A percentile compares a stretch with the other conserved stretches of the same genome.
These are phyloP conservation scores for Diplodia seriata DNA, from an alignment of 2,329 filamentous ascomycete species.

Conservation along the genomic window DNA sequence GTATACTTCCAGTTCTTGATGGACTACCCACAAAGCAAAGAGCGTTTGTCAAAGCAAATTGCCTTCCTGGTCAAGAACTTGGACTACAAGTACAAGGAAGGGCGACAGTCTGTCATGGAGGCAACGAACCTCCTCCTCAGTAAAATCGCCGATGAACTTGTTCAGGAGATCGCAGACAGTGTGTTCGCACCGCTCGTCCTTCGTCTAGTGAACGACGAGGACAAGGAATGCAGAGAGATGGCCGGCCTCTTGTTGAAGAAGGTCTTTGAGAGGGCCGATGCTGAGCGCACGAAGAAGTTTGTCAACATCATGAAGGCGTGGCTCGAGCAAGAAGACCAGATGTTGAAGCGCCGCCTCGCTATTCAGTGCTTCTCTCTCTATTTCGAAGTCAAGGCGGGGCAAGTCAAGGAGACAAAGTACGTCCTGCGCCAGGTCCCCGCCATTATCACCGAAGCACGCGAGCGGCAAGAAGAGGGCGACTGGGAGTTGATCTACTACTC, in stretches of 20 bases:
- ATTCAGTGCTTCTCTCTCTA: conserved; percentile 84
- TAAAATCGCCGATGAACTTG: conserved; percentile 81
- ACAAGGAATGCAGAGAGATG: conserved; percentile 81
- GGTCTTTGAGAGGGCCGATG: conserved; percentile 79
- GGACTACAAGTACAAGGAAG: conserved; percentile 86
- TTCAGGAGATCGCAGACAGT: conserved; percentile 79
- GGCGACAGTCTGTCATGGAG: conserved; percentile 91
- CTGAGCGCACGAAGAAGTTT: conserved; percentile 74
- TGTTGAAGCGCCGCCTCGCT: conserved; percentile 72
- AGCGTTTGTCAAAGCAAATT: conserved; percentile 86
- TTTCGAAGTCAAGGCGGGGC: conserved; percentile 70
- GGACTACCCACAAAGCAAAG: conserved; percentile 92
- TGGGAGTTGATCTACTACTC: conserved; percentile 78
- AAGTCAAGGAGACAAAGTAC: conserved; percentile 70
- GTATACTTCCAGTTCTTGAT: conserved; percentile 94
- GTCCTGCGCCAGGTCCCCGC: conserved; percentile 61
- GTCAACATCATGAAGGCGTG: conserved; percentile 74
- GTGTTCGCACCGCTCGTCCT: conserved; percentile 89
- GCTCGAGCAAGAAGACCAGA: conserved; percentile 76
- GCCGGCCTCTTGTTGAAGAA: conserved; percentile 81
- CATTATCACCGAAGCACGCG: conserved; percentile 58
- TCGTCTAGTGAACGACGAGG: conserved; percentile 86
- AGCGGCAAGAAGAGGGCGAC: conserved; percentile 62
- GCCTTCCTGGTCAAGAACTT: conserved; percentile 89
- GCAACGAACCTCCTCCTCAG: conserved; percentile 83